Evolutionary conservation across 805 yeast species (phyloP).

Genomic region (Spencermartinsiella europaea): DNA sequence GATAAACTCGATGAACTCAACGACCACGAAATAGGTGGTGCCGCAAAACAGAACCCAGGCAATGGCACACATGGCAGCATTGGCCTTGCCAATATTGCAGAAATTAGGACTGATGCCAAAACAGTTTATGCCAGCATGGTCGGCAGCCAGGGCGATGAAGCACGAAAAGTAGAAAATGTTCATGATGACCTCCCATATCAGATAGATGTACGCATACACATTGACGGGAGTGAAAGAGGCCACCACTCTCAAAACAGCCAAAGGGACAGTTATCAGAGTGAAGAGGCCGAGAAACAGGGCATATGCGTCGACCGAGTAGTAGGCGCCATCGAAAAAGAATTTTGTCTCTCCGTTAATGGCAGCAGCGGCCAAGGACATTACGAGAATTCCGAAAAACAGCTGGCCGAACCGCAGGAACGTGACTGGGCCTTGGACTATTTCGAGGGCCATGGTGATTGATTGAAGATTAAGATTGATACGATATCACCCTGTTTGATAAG

Average conservation of each 20-base stretch:
- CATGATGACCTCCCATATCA: constrained; percentile 16
- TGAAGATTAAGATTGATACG: too few species aligned
- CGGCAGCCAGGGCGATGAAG: constrained; percentile 9
- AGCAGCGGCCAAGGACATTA: constrained; percentile 9
- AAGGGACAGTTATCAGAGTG: neutral
- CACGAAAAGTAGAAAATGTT: constrained; percentile 16
- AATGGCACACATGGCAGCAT: constrained; percentile 18
- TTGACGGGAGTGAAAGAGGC: neutral
- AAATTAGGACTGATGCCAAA: neutral
- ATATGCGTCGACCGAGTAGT: constrained; percentile 1
- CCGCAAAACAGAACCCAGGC: constrained; percentile 11
- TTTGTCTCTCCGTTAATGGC: constrained; percentile 2
- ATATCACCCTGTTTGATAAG: too few species aligned
- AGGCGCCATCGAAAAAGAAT: neutral
- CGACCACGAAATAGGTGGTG: constrained; percentile 5
- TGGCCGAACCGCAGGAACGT: constrained; percentile 3
- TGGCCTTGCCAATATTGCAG: constrained; percentile 19
- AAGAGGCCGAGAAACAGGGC: constrained; percentile 6
- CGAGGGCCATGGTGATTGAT: neutral
- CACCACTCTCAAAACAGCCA: neutral
- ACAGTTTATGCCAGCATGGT: neutral
- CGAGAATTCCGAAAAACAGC: constrained; percentile 4
- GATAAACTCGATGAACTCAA: neutral
- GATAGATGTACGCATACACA: neutral
- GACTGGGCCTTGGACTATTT: neutral